These are phyloP conservation scores for Chaetoscypha palmicola DNA, from an alignment of 2,329 filamentous ascomycete species.

Conservation along the genomic window DNA sequence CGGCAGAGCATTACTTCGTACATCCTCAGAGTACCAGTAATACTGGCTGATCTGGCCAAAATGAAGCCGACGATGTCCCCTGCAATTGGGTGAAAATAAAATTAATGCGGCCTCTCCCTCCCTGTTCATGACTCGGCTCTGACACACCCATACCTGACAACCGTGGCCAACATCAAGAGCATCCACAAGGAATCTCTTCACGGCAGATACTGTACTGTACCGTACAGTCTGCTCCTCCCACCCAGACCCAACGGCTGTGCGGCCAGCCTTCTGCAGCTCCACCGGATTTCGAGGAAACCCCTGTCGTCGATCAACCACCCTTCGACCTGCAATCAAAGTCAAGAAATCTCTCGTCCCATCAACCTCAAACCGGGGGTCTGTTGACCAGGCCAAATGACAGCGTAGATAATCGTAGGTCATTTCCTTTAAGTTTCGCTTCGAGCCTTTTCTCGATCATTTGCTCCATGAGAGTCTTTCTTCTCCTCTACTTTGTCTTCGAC, in stretches of 20 bases:
- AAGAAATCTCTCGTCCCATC: conserved; percentile 37
- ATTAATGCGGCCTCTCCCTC: conserved; percentile 19
- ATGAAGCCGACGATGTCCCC: conserved; percentile 12
- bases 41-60: conserved; percentile 16
- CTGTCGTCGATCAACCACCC: conserved; percentile 37
- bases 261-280: conserved; percentile 10
- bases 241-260: conserved; percentile 6
- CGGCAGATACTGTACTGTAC: too few species aligned
- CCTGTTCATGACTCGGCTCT: conserved; percentile 9
- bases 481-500: conserved; percentile 7
- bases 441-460: conserved; percentile 14
- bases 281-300: conserved; percentile 27
- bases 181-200: conserved; percentile 6
- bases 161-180: conserved; percentile 15
- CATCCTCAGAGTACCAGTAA: conserved; percentile 3
- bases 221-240: not conserved
- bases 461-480: conserved; percentile 10
- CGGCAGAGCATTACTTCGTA: not conserved
- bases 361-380: conserved; percentile 45
- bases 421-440: conserved; percentile 6
- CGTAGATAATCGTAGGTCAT: conserved; percentile 4
- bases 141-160: conserved; percentile 9
- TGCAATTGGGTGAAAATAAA: conserved; percentile 18
- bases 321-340: conserved; percentile 29
- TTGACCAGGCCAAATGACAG: conserved; percentile 12